A percentile compares a stretch with the other conserved stretches of the same genome.
phyloP scores from a whole-genome alignment of 176 grass and related monocot genomes.

The Leersia perrieri region DNA sequence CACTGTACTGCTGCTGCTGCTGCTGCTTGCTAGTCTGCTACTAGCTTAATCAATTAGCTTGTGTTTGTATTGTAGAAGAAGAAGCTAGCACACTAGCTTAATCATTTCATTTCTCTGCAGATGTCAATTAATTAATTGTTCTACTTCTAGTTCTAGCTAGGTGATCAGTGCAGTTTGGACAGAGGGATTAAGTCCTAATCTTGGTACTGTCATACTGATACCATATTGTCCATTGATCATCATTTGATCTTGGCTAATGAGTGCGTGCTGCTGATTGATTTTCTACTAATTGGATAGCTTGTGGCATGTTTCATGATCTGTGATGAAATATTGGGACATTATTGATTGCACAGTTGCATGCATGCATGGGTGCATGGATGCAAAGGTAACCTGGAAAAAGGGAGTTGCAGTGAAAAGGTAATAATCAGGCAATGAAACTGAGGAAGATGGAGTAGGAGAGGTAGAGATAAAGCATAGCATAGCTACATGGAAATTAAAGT shows the following conservation, averaged over 20 bases:
- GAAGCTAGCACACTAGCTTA: slow-evolving; percentile 23
- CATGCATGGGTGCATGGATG: slow-evolving; percentile 9
- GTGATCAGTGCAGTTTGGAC: slow-evolving; percentile 6
- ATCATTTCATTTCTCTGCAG: background rate
- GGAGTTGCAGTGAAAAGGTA: slow-evolving; percentile 29
- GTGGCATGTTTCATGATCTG: slow-evolving; percentile 13
- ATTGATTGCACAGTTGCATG: background rate
- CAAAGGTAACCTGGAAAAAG: slow-evolving; percentile 19
- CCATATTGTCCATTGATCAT: slow-evolving; percentile 38
- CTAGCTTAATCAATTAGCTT: slow-evolving; percentile 13
- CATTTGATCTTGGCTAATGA: slow-evolving; percentile 43
- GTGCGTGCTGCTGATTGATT: slow-evolving; percentile 41
- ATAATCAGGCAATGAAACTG: background rate
- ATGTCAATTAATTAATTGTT: background rate
- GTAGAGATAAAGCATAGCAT: slow-evolving; percentile 13
- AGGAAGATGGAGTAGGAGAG: slow-evolving; percentile 11
- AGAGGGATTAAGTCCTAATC: slow-evolving; percentile 8
- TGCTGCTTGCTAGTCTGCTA: background rate
- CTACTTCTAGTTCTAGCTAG: too few species aligned
- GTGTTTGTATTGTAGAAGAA: slow-evolving; percentile 28
- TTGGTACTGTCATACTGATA: slow-evolving; percentile 1
- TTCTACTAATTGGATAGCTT: background rate
- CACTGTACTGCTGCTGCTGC: background rate
- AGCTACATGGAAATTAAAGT: slow-evolving; percentile 20
- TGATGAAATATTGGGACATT: background rate